Evolutionary conservation across 257 asterid genomes (phyloP).

Genomic region (Solanum sparsipilum): DNA sequence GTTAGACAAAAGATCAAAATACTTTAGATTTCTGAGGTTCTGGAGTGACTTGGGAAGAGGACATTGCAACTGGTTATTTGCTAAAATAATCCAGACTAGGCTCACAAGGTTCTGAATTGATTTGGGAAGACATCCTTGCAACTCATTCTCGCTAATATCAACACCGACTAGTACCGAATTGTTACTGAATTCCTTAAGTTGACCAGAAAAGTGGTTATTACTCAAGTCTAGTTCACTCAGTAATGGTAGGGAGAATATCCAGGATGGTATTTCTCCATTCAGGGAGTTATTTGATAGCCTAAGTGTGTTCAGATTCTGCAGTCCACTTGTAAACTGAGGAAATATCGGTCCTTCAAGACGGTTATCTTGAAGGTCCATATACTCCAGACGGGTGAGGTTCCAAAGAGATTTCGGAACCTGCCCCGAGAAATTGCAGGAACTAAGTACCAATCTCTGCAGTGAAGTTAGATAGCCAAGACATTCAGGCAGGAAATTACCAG

Average conservation of each 20-base stretch:
- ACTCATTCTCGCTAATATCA: neutral
- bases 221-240: neutral
- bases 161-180: neutral
- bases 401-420: constrained; percentile 9
- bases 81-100: neutral
- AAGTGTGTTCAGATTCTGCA: neutral
- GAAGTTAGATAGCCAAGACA: constrained; percentile 3
- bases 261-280: constrained; percentile 7
- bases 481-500: constrained; percentile 10
- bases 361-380: neutral
- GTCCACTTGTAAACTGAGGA: neutral
- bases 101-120: constrained; percentile 13
- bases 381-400: constrained; percentile 5
- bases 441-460: neutral
- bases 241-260: constrained; percentile 12
- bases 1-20: neutral
- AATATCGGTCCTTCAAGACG: neutral
- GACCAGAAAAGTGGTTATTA: constrained; percentile 5
- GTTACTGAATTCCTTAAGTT: constrained; percentile 4
- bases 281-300: neutral
- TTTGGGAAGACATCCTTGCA: constrained; percentile 13
- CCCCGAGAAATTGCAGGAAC: constrained; percentile 5
- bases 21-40: constrained; percentile 4
- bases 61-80: constrained; percentile 1
- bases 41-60: constrained; percentile 12